These are phyloP conservation scores for Antrodiella citrinella DNA, from an alignment of 768 basidiomycete species.

Conservation along the genomic window DNA sequence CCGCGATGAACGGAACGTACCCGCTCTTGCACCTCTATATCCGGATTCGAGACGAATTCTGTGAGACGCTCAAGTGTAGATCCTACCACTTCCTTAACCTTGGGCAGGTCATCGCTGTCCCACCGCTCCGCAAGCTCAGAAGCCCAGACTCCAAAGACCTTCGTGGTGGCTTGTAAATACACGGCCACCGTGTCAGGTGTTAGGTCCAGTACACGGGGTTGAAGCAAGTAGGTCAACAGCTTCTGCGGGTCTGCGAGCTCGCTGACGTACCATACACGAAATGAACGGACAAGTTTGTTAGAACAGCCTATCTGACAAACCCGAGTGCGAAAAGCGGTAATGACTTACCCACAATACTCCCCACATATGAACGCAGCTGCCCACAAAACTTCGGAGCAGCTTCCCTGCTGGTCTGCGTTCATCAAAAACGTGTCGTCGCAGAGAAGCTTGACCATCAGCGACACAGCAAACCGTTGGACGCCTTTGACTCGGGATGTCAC, in stretches of 20 bases:
- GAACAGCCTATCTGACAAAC: constrained; percentile 9
- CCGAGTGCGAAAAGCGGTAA: not conserved
- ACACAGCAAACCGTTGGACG: constrained; percentile 72
- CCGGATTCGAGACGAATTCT: constrained; percentile 48
- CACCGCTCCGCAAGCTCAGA: constrained; percentile 69
- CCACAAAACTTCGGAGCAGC: constrained; percentile 81
- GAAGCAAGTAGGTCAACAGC: constrained; percentile 60
- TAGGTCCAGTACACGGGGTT: constrained; percentile 47
- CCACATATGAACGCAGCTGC: constrained; percentile 97
- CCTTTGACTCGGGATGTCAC: constrained; percentile 75
- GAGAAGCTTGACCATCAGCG: constrained; percentile 74
- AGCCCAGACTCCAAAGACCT: constrained; percentile 84
- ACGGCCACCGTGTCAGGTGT: constrained; percentile 62
- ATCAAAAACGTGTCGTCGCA: constrained; percentile 69
- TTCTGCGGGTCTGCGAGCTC: constrained; percentile 75
- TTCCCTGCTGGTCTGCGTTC: constrained; percentile 59
- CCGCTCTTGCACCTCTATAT: constrained; percentile 91
- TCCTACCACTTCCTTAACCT: constrained; percentile 57
- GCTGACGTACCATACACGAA: constrained; percentile 27
- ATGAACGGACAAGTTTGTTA: not conserved
- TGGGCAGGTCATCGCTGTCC: constrained; percentile 62
- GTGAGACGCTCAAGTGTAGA: constrained; percentile 49
- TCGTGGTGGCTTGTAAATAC: constrained; percentile 76
- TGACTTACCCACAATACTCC: constrained; percentile 79
- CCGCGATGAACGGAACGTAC: constrained; percentile 37